A percentile compares a stretch with the other conserved stretches of the same genome.
These are phyloP conservation scores for Alternaria panax DNA, from an alignment of 2,329 filamentous ascomycete species.

Conservation along the genomic window DNA sequence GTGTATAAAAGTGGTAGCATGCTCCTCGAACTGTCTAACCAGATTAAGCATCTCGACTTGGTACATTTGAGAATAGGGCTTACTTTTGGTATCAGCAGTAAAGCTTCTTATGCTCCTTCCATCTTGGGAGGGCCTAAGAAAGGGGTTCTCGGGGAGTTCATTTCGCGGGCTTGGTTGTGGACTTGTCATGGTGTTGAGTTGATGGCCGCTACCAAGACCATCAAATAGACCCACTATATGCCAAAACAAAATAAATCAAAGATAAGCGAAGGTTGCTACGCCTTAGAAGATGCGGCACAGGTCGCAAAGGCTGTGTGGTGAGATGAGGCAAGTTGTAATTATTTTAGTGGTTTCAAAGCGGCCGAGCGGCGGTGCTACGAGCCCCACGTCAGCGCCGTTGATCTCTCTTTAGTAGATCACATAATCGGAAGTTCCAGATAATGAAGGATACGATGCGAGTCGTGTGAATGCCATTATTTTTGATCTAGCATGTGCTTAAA, in stretches of 20 bases:
- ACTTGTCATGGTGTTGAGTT: conserved; percentile 5
- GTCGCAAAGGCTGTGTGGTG: conserved; percentile 4
- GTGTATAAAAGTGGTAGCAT: conserved; percentile 10
- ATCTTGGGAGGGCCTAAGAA: conserved; percentile 10
- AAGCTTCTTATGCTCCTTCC: conserved; percentile 1
- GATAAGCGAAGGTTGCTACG: conserved; percentile 1
- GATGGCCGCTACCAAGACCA: not conserved
- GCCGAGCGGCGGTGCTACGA: not conserved
- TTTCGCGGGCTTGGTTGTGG: conserved; percentile 1
- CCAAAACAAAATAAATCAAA: not conserved
- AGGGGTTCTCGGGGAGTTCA: conserved; percentile 6
- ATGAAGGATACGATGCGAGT: not conserved
- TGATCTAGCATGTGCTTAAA: conserved; percentile 60
- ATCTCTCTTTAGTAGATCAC: not conserved
- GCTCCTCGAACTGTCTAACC: conserved; percentile 11
- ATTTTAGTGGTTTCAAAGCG: conserved; percentile 9
- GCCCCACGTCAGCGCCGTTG: conserved; percentile 9
- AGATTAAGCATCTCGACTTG: not conserved
- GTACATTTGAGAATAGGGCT: not conserved
- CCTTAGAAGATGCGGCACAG: not conserved
- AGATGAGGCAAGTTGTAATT: conserved; percentile 2
- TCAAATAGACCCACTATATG: not conserved
- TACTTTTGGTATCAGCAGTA: conserved; percentile 8
- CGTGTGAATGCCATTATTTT: conserved; percentile 7
- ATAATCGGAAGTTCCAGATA: not conserved